Evolutionary conservation across 2,329 filamentous ascomycete genomes (phyloP), one percentile per base, ranked within the genome.

Genomic region (Domatiomyces catenatus): DNA sequence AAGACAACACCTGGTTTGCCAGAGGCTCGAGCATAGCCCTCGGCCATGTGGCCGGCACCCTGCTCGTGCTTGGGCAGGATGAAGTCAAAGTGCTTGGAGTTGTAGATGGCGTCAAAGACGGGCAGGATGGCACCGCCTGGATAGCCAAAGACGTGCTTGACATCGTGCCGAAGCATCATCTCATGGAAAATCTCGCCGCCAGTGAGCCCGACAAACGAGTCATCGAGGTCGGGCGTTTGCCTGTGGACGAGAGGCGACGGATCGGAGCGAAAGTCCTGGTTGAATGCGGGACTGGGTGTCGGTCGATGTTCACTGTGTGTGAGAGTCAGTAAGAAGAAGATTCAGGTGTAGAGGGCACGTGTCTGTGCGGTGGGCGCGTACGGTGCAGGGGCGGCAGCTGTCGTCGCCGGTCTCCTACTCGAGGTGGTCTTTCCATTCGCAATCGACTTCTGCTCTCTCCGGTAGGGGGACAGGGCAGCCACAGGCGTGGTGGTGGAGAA

Each of bases 51-150:
- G 57, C 92, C 92, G 52, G 92, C 92, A 59, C 92, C 92, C 71
- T 98, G 92, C 72, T 96, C 92, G 71, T 98, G 92, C 69, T 86
- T 81, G 26, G 92, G 92, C 7, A 96, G 80, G 67, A 96, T 81
- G 65, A 98, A 96, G 56, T 95, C 83, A 72, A 96, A 94, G 70
- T 95, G 84, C 73, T 85, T 81, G 52, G 90, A 96, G 74, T 95
- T 94, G 77, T 94, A 94, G 66, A 98, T 96, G 63, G 92, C 92
- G 68, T 98, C 92, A 73, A 95, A 96, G 44, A 96, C 90, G 61
- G 92, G 92, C 36, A 96, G 81, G 70, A 96, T 96, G 58, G 92
- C 89, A 65, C 92, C 90, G 62, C 90, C 90, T 59, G 90, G 86
- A 71, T 96, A 96, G 55, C 84, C 84, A 63, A 89, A 96, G 64